Evolutionary conservation across 2,329 filamentous ascomycete genomes (phyloP).

Genomic region (Fusarium beomiforme): DNA sequence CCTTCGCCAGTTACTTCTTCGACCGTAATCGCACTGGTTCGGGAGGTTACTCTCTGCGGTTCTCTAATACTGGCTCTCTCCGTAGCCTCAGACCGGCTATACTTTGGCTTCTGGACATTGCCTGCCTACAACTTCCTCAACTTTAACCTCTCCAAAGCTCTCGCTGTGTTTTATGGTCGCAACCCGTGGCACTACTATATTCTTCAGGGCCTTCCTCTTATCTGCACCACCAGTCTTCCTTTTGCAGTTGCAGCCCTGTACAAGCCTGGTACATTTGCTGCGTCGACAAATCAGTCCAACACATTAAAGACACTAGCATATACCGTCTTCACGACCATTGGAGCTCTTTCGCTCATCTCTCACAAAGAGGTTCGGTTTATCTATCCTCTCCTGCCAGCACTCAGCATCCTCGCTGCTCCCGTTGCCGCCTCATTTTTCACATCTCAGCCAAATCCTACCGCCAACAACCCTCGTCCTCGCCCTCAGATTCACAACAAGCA

Average conservation of each 20-base stretch:
- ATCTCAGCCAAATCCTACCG: slow-evolving; percentile 40
- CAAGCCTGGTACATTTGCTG: slow-evolving; percentile 49
- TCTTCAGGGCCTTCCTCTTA: slow-evolving; percentile 86
- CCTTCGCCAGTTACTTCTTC: slow-evolving; percentile 55
- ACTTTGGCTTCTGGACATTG: slow-evolving; percentile 88
- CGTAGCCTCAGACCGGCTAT: slow-evolving; percentile 75
- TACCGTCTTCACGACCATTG: slow-evolving; percentile 68
- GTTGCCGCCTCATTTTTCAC: slow-evolving; percentile 73
- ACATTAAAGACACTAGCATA: slow-evolving; percentile 60
- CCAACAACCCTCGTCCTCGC: slow-evolving; percentile 42
- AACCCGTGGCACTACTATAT: slow-evolving; percentile 96
- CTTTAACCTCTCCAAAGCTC: slow-evolving; percentile 88
- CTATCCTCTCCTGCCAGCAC: slow-evolving; percentile 87
- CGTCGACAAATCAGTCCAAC: slow-evolving; percentile 49
- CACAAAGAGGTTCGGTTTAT: slow-evolving; percentile 99
- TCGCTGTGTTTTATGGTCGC: slow-evolving; percentile 91
- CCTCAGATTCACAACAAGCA: slow-evolving; percentile 60
- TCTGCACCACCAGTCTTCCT: slow-evolving; percentile 84
- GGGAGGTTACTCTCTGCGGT: slow-evolving; percentile 73
- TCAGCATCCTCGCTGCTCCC: slow-evolving; percentile 82
- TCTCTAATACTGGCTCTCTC: slow-evolving; percentile 71
- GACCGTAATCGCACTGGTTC: slow-evolving; percentile 63
- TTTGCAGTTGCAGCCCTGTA: slow-evolving; percentile 76
- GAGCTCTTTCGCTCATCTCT: slow-evolving; percentile 77
- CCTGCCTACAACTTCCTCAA: slow-evolving; percentile 88